Evolutionary conservation across 2,329 filamentous ascomycete species (phyloP), one percentile per base, ranked within the genome.

Genomic region (Fusarium circinatum): DNA sequence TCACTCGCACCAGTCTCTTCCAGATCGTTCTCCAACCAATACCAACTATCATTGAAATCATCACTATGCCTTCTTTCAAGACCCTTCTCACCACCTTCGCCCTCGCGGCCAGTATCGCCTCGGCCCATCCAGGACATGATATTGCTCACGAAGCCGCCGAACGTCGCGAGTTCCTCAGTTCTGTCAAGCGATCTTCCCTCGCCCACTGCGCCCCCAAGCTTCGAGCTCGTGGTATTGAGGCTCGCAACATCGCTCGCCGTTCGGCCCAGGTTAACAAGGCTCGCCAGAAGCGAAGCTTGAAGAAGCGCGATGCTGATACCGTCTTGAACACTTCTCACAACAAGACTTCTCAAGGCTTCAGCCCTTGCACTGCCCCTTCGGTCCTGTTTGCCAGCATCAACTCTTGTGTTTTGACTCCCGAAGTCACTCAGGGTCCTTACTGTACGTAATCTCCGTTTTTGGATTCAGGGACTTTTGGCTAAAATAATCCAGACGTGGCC

Each of bases 361-460:
- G 76, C 15, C 49, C 73, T 9, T 70, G 79, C 34, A 82, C 82
- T 5, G 74, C 78, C 15, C 71, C 81, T 12, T 74, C 75, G 52
- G 79, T 72, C 65, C 77, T 85, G 14, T 86, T 86, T 67, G 78
- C 81, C 6, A 79, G 80, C 28, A 82, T 82, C 56, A 81, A 79
- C 34, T 83, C 84, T 22, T 89, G 87, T 61, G 81, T 87, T 17
- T 80, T 89, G 32, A 85, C 82, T 8, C 85, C 86, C 0, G 87
- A 88, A 72, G 84, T 85, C 17, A 88, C 85, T 7, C 81, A 87
- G 75, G 87, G 87, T 5, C 87, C 87, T 73, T 76, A 84, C 80
- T 75, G 85, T 82, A 77, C 52, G 56, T n/a, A 38, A 12, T 12
- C 3, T 6, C 10, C 6, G 14, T 17, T 28, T n/a, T 1, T 1